Evolutionary conservation across 1,284 basidiomycete species (phyloP), one percentile per base, ranked within the genome.

Genomic region (Ceratobasidium sp.): DNA sequence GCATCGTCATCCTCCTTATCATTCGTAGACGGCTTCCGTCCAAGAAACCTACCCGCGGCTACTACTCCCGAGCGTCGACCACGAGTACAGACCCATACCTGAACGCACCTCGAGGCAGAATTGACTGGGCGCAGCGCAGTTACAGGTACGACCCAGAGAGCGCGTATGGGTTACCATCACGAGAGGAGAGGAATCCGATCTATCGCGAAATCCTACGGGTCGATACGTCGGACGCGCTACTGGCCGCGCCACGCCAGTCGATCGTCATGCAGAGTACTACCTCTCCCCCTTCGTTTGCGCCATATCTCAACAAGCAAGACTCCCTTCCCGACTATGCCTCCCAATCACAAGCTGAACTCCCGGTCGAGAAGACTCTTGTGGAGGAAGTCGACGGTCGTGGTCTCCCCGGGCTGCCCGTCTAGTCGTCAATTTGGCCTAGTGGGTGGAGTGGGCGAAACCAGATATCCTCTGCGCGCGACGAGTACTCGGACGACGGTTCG

Each of bases 361-460:
- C 20, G 39, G 70, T 72, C 3, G 70, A 33, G 6, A 26, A 61
- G 20, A 72, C 56, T 3, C 70, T 55, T 10, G 40, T 61, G 0
- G 70, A 72, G 12, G 40, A 56, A 46, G 23, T 58, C 4, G 39
- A 55, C 39, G 15, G 40, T 1, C 60, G n/a, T 44, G 56, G 55
- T 40, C 55, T 55, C 5, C 51, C 68, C 23, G 13, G 26, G 33
- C 28, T 49, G n/a, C 70, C 70, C 33, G 33, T 40, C 40, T 61
- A 39, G 56, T 33, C 70, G 13, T 72, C 70, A 26, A 42, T 72
- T n/a, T 72, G 70, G 70, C 70, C 70, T 5, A 72, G 55, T n/a
- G 55, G 70, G 9, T 72, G 70, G 70, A 72, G 56, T 42, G 70
- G 70, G 56, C 70, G 18, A 10, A 40, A 23, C 12, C 28, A 40